Percentiles rank a stretch among this genome's conserved stretches.
These are phyloP conservation scores for Sugiyamaella mastotermitis DNA, from an alignment of 805 yeast genomes.

Conservation along the genomic window DNA sequence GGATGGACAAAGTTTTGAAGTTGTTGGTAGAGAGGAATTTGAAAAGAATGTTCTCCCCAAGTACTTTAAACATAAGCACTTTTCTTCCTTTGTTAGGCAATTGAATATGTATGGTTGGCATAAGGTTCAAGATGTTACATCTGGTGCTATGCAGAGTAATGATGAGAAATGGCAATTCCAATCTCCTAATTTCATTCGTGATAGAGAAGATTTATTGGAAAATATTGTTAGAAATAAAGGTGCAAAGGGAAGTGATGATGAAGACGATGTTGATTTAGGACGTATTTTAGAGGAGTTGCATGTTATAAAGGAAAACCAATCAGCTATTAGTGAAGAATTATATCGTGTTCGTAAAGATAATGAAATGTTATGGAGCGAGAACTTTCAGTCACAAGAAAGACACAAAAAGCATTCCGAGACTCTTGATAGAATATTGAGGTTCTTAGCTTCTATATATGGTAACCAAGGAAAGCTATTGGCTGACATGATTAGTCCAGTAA, in stretches of 20 bases:
- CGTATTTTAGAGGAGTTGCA: slow-evolving; percentile 67
- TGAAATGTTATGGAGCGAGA: slow-evolving; percentile 87
- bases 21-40: slow-evolving; percentile 73
- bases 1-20: slow-evolving; percentile 82
- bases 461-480: slow-evolving; percentile 45
- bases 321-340: slow-evolving; percentile 77
- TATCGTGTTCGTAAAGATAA: slow-evolving; percentile 80
- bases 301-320: slow-evolving; percentile 67
- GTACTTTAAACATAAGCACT: slow-evolving; percentile 91
- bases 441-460: slow-evolving; percentile 78
- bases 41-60: slow-evolving; percentile 81
- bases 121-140: slow-evolving; percentile 86
- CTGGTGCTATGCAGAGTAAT: slow-evolving; percentile 45
- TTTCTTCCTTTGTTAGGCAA: slow-evolving; percentile 93
- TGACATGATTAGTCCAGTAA: slow-evolving; percentile 19
- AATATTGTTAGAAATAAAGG: slow-evolving; percentile 73
- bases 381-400: slow-evolving; percentile 73
- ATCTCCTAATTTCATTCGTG: slow-evolving; percentile 71
- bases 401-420: slow-evolving; percentile 83
- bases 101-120: slow-evolving; percentile 99
- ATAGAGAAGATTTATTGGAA: slow-evolving; percentile 77
- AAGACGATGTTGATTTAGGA: slow-evolving; percentile 35
- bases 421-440: slow-evolving; percentile 78
- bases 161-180: slow-evolving; percentile 90
- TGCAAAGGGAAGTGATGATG: slow-evolving; percentile 36